phyloP scores from a whole-genome alignment of 2,329 filamentous ascomycete genomes.

The Epichloe glyceriae region DNA sequence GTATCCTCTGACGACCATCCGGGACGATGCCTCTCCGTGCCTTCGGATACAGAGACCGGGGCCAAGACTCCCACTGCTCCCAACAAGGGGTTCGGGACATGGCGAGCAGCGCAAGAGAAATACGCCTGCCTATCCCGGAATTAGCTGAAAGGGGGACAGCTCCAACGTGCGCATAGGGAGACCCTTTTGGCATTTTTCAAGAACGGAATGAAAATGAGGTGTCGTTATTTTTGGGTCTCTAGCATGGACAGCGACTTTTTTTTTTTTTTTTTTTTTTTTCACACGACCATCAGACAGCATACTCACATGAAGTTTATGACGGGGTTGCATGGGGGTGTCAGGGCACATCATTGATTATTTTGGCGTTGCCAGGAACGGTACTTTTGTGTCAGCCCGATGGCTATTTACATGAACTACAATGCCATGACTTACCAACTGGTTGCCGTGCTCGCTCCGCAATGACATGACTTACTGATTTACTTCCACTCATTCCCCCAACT shows the following conservation, averaged over 20 bases:
- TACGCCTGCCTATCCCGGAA: conserved; percentile 15
- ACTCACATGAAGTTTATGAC: neutral
- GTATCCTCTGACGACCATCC: conserved; percentile 23
- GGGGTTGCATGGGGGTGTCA: neutral
- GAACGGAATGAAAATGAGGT: too few relatives aligned
- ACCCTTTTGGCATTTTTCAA: neutral
- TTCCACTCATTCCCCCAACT: too few relatives aligned
- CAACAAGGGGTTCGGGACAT: conserved; percentile 1
- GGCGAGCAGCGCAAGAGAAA: conserved; percentile 8
- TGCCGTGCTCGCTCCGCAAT: too few relatives aligned
- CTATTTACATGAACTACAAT: neutral
- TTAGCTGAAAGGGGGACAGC: conserved; percentile 4
- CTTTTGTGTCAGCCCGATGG: neutral
- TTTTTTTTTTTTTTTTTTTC: neutral
- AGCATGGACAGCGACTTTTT: neutral
- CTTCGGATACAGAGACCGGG: conserved; percentile 21
- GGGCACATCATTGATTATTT: neutral
- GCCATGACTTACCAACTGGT: too few relatives aligned
- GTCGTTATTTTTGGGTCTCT: neutral
- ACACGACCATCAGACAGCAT: neutral
- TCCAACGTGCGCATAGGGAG: neutral
- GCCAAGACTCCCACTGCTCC: conserved; percentile 26
- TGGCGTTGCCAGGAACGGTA: neutral
- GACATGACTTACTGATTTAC: too few relatives aligned
- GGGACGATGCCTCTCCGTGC: neutral